These are phyloP conservation scores for Tanacetum coccineum DNA, from an alignment of 129 eudicot species.

Conservation along the genomic window DNA sequence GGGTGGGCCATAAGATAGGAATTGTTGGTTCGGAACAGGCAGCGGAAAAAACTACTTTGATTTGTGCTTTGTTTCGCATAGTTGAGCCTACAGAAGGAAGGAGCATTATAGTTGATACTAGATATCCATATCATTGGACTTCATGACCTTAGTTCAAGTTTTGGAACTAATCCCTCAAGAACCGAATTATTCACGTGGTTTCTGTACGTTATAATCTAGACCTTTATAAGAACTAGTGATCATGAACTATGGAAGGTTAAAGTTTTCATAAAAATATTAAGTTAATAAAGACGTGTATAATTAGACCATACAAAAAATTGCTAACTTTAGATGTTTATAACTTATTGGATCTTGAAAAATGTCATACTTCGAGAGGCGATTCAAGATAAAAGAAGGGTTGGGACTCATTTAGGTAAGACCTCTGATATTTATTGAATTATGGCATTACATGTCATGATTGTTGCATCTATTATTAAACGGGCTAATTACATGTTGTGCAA, in stretches of 20 bases:
- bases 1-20: slow-evolving; percentile 59
- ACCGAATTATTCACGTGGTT: slow-evolving; percentile 54
- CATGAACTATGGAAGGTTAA: slow-evolving; percentile 66
- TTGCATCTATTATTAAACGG: not conserved
- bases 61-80: slow-evolving; percentile 59
- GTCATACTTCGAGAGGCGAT: slow-evolving; percentile 63
- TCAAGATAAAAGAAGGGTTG: slow-evolving; percentile 45
- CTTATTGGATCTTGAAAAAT: slow-evolving; percentile 56
- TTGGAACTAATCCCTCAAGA: slow-evolving; percentile 70
- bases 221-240: slow-evolving; percentile 51
- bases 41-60: slow-evolving; percentile 73
- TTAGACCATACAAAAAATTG: not conserved
- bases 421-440: not conserved
- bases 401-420: slow-evolving; percentile 50
- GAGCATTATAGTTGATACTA: slow-evolving; percentile 52
- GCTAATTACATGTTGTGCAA: slow-evolving; percentile 44
- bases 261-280: not conserved
- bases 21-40: slow-evolving; percentile 81
- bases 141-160: slow-evolving; percentile 61
- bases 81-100: slow-evolving; percentile 69
- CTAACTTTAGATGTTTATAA: not conserved
- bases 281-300: not conserved
- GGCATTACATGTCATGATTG: not conserved
- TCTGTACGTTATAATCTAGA: slow-evolving; percentile 64
- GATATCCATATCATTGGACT: slow-evolving; percentile 54